Base-by-base conservation (phyloP, 2,329 filamentous ascomycete genomes). In the Didymella keratinophila region DNA sequence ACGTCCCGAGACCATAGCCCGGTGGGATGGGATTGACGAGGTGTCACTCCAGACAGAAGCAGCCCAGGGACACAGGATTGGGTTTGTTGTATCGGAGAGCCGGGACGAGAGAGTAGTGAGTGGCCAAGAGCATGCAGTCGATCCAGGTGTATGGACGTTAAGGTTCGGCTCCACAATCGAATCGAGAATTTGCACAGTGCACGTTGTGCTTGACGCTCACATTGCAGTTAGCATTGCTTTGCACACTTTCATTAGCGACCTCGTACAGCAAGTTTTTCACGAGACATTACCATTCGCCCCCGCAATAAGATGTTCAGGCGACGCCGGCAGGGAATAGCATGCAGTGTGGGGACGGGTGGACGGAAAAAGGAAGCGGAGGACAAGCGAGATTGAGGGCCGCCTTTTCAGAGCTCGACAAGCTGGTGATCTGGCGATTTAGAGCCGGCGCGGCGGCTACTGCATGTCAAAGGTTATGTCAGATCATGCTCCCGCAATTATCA, bases 81-180 rank as follows among this genome's bases (percentile, higher is more conserved):
- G 57, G 58, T 47, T 51, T 47, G 64, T 59, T 67, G 62, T 66
- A 66, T 57, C 60, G 58, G 58, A 66, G 58, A 56, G 37, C 41
- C 56, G 60, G 58, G 52, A 56, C 41, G 54, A 57, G 34, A 44
- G 41, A 53, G 52, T 51, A 57, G 55, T 60, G 46, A 63, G 48
- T 56, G 52, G 52, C 50, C 36, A 60, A 47, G 52, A 14, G 34
- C 47, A 48, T 60, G 52, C 52, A 45, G 47, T 45, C n/a, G 34
- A 53, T 39, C 21, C 44, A 52, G 23, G 10, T 37, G 43, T 53
- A 34, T 41, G 37, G 44, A 36, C 27, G 32, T 50, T 30, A 36
- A n/a, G 27, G 20, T 42, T 49, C 11, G 56, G 51, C 45, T 54
- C 51, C 45, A 50, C 50, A 30, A 32, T 37, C 46, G 39, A 32